Base-by-base conservation (phyloP, 768 basidiomycete genomes). In the Clavaria fumosa region DNA sequence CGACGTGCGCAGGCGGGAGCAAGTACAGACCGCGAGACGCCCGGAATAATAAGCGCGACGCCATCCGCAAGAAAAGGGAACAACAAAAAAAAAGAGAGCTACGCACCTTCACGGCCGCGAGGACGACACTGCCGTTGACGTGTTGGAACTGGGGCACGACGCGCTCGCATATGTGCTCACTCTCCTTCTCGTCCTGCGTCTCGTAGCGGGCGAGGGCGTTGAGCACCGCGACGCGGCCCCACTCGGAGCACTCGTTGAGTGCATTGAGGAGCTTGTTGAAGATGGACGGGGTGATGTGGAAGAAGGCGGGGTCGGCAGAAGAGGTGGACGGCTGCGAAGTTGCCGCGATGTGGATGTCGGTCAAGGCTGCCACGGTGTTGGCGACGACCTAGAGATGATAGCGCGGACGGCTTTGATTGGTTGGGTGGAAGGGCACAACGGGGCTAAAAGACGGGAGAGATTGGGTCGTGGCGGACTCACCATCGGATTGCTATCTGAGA, bases 341-440 rank as follows among this genome's bases (percentile, higher is more conserved):
- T 7, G 77, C 75, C 23, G 84, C 69, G 15, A 65, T 64, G 48
- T 96, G 89, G 48, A 99, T 95, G 48, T 97, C 95, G 10, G 81
- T 75, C 20, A 99, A 62, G 0, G 95, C 93, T 11, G 85, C 75
- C 12, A 97, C 81, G 3, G 93, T 91, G 49, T 97, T 97, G 19
- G 95, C 88, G 34, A 99, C 93, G 41, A 99, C 91, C 91, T 96
- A n/a, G n/a, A n/a, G n/a, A n/a, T n/a, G n/a, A n/a, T n/a, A n/a
- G n/a, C n/a, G n/a, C n/a, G n/a, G n/a, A n/a, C n/a, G n/a, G n/a
- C n/a, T n/a, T n/a, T n/a, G n/a, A n/a, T n/a, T n/a, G n/a, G n/a
- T n/a, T n/a, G n/a, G n/a, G 48, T 4, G n/a, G 12, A 17, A 23
- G 4, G 22, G 9, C 19, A 4, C 32, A 26, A 22, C 22, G 28